Evolutionary conservation across 1,139 yeast genomes (phyloP).

Genomic region (Casaregolazyma lundiana): DNA sequence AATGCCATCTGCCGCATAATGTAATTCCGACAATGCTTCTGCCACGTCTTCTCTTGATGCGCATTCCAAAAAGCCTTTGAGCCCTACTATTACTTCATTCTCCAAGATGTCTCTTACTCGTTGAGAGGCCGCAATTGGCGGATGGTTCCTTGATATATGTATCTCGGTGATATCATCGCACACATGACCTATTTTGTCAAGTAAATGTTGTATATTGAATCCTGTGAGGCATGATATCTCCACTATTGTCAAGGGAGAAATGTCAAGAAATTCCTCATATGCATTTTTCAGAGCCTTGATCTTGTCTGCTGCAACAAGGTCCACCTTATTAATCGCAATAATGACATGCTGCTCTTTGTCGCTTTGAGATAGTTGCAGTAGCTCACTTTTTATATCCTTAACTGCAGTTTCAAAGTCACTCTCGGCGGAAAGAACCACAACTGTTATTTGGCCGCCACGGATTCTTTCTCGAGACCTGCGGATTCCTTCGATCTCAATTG

Average conservation of each 20-base stretch:
- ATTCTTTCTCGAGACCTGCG: constrained; percentile 62
- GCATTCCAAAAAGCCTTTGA: constrained; percentile 52
- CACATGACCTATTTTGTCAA: constrained; percentile 34
- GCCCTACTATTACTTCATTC: constrained; percentile 70
- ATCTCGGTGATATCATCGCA: constrained; percentile 43
- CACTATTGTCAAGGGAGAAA: constrained; percentile 33
- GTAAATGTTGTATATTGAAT: constrained; percentile 39
- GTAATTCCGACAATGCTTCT: constrained; percentile 72
- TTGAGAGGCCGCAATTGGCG: constrained; percentile 54
- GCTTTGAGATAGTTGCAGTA: constrained; percentile 23
- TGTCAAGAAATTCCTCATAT: constrained; percentile 13
- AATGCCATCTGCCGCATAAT: constrained; percentile 75
- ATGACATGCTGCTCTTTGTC: constrained; percentile 21
- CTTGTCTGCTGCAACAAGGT: constrained; percentile 18
- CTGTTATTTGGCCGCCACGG: constrained; percentile 58
- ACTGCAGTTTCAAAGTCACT: constrained; percentile 6
- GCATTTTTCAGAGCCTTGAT: background rate
- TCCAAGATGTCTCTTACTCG: constrained; percentile 69
- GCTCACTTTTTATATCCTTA: constrained; percentile 23
- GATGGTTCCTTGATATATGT: constrained; percentile 12
- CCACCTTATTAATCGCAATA: constrained; percentile 34
- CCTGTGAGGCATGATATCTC: constrained; percentile 70
- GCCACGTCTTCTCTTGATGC: constrained; percentile 65
- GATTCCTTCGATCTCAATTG: constrained; percentile 80
- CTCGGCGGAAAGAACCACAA: constrained; percentile 30